Evolutionary conservation across 2,329 filamentous ascomycete species (phyloP).

Genomic region (Apiospora aurea): DNA sequence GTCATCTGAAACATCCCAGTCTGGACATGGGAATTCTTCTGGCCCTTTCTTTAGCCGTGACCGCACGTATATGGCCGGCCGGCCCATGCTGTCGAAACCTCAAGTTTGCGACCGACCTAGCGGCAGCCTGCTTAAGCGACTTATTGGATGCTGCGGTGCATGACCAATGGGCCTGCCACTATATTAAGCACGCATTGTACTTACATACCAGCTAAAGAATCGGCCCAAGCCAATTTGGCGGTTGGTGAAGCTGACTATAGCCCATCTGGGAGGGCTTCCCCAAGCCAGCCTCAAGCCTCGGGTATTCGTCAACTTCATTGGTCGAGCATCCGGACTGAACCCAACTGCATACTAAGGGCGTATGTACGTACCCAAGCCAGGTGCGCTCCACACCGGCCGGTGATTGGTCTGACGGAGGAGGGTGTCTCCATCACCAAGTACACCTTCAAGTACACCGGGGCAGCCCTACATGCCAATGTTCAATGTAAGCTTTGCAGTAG

Average conservation of each 20-base stretch:
- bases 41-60: not conserved
- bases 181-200: conserved; percentile 15
- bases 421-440: conserved; percentile 4
- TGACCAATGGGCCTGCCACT: not conserved
- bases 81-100: conserved; percentile 12
- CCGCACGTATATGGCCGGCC: not conserved
- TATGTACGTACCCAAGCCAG: conserved; percentile 21
- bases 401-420: conserved; percentile 8
- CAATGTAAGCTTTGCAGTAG: conserved; percentile 11
- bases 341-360: conserved; percentile 25
- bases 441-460: not conserved
- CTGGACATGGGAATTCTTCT: conserved; percentile 19
- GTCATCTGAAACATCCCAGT: conserved; percentile 35
- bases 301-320: conserved; percentile 37
- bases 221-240: not conserved
- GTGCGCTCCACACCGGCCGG: not conserved
- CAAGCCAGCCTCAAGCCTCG: conserved; percentile 35
- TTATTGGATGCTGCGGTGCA: conserved; percentile 15
- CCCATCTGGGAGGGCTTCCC: conserved; percentile 30
- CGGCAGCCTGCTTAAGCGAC: conserved; percentile 24
- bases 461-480: conserved; percentile 1
- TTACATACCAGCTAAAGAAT: not conserved
- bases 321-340: conserved; percentile 25
- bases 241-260: conserved; percentile 29
- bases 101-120: conserved; percentile 5